phyloP scores from a whole-genome alignment of 2,329 filamentous ascomycete species.

The Alternaria solani region DNA sequence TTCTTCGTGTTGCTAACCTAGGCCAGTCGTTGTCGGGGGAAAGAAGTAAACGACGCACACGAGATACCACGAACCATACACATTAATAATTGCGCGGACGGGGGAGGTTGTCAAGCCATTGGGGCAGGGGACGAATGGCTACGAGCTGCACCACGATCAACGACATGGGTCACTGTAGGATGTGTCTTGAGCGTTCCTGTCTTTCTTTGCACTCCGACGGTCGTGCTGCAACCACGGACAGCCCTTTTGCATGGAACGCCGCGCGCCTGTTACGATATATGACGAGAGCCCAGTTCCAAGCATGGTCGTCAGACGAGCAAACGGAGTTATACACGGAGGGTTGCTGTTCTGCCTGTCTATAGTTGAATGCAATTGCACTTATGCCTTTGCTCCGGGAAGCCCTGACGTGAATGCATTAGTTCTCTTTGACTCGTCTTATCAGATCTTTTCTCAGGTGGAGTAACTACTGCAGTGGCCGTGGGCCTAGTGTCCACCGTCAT shows the following conservation, averaged over 20 bases:
- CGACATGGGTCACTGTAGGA: slow-evolving; percentile 36
- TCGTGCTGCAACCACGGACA: slow-evolving; percentile 35
- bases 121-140: slow-evolving; percentile 26
- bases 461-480: not conserved
- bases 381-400: not conserved
- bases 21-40: slow-evolving; percentile 38
- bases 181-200: slow-evolving; percentile 45
- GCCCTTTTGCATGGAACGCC: slow-evolving; percentile 21
- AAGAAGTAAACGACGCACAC: slow-evolving; percentile 32
- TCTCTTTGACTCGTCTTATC: not conserved
- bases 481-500: not conserved
- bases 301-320: slow-evolving; percentile 43
- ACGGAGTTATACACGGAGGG: slow-evolving; percentile 43
- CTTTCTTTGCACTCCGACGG: slow-evolving; percentile 47
- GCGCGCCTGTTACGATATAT: slow-evolving; percentile 36
- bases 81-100: slow-evolving; percentile 41
- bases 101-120: slow-evolving; percentile 32
- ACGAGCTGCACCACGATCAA: slow-evolving; percentile 36
- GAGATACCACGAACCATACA: slow-evolving; percentile 41
- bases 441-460: not conserved
- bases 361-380: slow-evolving; percentile 23
- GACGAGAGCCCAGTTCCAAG: slow-evolving; percentile 32
- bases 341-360: slow-evolving; percentile 30
- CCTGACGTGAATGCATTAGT: not conserved
- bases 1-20: slow-evolving; percentile 18